Evolutionary conservation across 352 stramenopile genomes (phyloP).

Genomic region (Globisporangium megalacanthum): DNA sequence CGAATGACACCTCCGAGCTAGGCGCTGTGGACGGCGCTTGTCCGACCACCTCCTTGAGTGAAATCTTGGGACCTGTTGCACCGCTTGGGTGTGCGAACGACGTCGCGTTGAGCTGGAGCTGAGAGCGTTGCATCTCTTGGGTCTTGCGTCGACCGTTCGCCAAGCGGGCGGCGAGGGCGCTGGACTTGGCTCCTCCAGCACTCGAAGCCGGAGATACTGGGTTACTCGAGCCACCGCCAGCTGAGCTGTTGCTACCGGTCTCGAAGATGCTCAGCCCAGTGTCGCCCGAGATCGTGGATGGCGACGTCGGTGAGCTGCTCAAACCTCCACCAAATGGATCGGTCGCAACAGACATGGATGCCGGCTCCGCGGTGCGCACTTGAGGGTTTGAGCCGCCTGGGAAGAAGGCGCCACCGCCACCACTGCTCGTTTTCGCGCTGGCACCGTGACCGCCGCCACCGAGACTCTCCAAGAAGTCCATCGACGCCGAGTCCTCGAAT

Average conservation of each 20-base stretch:
- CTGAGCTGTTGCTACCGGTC: background rate
- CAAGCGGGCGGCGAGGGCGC: slow-evolving; percentile 54
- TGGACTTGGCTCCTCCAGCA: slow-evolving; percentile 35
- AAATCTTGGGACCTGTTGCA: slow-evolving; percentile 33
- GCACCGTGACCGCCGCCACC: slow-evolving; percentile 16
- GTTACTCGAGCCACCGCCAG: background rate
- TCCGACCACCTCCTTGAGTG: slow-evolving; percentile 48
- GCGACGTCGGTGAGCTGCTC: slow-evolving; percentile 4
- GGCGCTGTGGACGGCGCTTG: background rate
- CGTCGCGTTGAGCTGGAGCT: slow-evolving; percentile 50
- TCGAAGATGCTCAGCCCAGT: slow-evolving; percentile 15
- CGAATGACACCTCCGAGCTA: slow-evolving; percentile 24
- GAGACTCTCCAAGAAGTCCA: slow-evolving; percentile 65
- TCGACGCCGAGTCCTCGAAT: slow-evolving; percentile 43
- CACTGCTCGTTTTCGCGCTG: slow-evolving; percentile 24
- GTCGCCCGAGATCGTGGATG: slow-evolving; percentile 4
- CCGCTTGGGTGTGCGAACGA: slow-evolving; percentile 31
- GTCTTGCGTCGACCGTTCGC: slow-evolving; percentile 61
- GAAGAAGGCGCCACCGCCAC: slow-evolving; percentile 12
- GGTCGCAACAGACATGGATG: slow-evolving; percentile 7
- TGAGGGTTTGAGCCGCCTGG: slow-evolving; percentile 11
- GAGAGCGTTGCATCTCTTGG: slow-evolving; percentile 59
- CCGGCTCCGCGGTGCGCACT: slow-evolving; percentile 16
- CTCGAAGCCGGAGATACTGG: background rate
- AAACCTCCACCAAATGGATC: slow-evolving; percentile 30